Conservation (phyloP, 2,329 filamentous ascomycete genomes). For the Macrophomina tecta region DNA sequence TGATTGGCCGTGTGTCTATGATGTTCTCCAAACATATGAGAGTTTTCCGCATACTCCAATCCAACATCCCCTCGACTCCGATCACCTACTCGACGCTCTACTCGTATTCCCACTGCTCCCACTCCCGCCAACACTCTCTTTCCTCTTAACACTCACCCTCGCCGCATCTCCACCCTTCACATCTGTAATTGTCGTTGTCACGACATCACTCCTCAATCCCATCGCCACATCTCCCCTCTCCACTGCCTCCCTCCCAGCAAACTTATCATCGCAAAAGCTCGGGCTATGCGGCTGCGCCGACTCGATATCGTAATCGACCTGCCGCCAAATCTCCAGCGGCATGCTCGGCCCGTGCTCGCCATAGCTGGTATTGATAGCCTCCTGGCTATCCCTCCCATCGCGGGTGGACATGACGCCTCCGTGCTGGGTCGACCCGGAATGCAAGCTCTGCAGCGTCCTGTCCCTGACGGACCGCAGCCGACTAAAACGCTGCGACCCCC, state of each 20-base stretch:
- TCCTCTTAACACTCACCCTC: background rate
- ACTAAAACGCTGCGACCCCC: slow-evolving; percentile 10
- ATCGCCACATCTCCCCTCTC: background rate
- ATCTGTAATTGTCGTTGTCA: slow-evolving; percentile 1
- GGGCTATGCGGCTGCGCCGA: background rate
- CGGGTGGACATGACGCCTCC: background rate
- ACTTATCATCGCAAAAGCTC: slow-evolving; percentile 1
- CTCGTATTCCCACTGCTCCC: background rate
- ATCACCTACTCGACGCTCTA: slow-evolving; percentile 10
- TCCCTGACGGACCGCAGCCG: slow-evolving; percentile 6
- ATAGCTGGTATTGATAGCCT: slow-evolving; percentile 17
- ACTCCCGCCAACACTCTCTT: background rate
- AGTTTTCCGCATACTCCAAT: background rate
- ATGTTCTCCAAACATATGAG: background rate
- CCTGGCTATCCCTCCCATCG: slow-evolving; percentile 7
- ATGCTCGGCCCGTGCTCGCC: background rate
- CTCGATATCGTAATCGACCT: slow-evolving; percentile 29
- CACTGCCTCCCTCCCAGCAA: background rate
- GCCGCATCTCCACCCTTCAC: background rate
- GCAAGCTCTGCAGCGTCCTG: slow-evolving; percentile 11
- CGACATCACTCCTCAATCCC: slow-evolving; percentile 12
- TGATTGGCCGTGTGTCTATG: background rate
- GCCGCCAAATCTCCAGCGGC: slow-evolving; percentile 28
- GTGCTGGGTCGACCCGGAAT: background rate
- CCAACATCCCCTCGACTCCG: background rate